A percentile compares a stretch with the other conserved stretches of the same genome.
Evolutionary conservation across 345 rosid species (phyloP).

Genomic region (Eucalyptus cloeziana): DNA sequence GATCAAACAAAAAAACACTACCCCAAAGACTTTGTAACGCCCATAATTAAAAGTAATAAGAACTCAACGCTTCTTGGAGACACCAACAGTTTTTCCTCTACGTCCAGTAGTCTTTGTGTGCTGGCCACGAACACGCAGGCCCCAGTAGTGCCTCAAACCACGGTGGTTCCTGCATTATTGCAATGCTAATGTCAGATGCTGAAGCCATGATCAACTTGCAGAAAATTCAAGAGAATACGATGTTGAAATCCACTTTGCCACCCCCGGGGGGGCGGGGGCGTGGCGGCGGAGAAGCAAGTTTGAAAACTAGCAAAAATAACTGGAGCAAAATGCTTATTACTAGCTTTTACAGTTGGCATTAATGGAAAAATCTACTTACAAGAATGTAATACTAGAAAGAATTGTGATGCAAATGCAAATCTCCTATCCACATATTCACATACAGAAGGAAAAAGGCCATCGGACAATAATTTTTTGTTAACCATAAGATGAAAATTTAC

Average conservation of each 20-base stretch:
- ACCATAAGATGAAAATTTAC: background rate
- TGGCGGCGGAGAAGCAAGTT: background rate
- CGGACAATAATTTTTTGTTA: background rate
- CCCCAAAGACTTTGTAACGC: background rate
- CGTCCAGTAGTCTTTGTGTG: slow-evolving; percentile 97
- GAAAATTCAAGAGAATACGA: background rate
- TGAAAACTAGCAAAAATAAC: background rate
- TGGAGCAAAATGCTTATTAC: background rate
- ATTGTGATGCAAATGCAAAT: background rate
- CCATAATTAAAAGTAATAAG: background rate
- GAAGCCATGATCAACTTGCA: background rate
- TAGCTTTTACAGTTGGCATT: background rate
- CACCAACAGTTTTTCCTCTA: slow-evolving; percentile 92
- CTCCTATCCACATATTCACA: background rate
- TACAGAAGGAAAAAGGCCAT: background rate
- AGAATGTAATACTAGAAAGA: background rate
- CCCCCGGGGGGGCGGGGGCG: too few relatives aligned
- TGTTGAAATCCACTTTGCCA: background rate
- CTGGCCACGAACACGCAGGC: slow-evolving; percentile 94
- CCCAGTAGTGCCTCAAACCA: slow-evolving; percentile 98
- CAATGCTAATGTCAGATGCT: background rate
- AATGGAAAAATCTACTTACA: background rate
- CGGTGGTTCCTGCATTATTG: slow-evolving; percentile 71
- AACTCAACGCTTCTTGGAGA: slow-evolving; percentile 58
- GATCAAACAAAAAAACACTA: background rate